Base-by-base conservation (phyloP, 2,329 filamentous ascomycete genomes). In the Pyricularia sp. region DNA sequence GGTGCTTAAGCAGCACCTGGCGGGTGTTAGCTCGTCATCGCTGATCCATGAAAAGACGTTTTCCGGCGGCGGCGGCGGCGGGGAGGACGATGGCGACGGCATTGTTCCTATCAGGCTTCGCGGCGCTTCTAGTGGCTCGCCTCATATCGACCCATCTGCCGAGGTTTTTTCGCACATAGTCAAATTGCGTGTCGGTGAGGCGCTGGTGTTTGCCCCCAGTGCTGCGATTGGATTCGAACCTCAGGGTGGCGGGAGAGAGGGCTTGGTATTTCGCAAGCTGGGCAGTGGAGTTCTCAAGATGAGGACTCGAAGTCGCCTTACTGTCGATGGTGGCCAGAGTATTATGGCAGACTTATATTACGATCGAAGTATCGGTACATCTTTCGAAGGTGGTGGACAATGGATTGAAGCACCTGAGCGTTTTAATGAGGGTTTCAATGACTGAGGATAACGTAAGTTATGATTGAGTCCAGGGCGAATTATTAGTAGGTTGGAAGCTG, bases 131-230 rank as follows among this genome's bases (percentile, higher is more conserved):
- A 64, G 26, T 64, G 26, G 26, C 26, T 64, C 63, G 63, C n/a
- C 25, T 64, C 63, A 64, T 28, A 20, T 64, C 63, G 72, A 78
- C 66, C 70, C 73, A 4, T 70, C 70, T 5, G 26, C 75, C 58
- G 77, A 79, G 28, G 72, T 84, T 1, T 82, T 85, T 59, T 73
- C 75, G 14, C 74, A 76, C 30, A 84, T 85, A 59, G 79, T 84
- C 10, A 72, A 74, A 4, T 75, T 84, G 11, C 74, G 74, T 4
- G 79, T 79, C 3, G 82, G 83, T 0, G 81, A 85, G 69, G 82
- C 81, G 1, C 73, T 85, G 2, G 65, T 85, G 7, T 84, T 84
- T 71, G 79, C 80, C 0, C 83, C 82, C 0, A 82, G 77, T 55
- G 82, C 81, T 0, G 73, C 82, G 1, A 64, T 80, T 7, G 76